A percentile compares a stretch with the other conserved stretches of the same genome.
Evolutionary conservation across 768 basidiomycete genomes (phyloP).

Genomic region (Russula olivacea): DNA sequence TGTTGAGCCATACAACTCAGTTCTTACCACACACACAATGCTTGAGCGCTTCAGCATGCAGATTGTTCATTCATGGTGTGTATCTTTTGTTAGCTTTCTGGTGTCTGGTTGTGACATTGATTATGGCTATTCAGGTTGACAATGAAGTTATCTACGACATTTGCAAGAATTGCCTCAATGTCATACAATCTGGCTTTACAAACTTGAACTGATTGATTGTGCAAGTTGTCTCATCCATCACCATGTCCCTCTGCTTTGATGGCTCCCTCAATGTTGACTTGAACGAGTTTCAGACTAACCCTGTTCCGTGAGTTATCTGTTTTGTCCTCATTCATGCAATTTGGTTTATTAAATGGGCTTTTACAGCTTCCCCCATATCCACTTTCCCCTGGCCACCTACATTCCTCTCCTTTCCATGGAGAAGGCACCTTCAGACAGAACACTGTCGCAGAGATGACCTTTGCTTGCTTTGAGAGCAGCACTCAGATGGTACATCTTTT

Average conservation of each 20-base stretch:
- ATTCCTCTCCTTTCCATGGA: constrained; percentile 86
- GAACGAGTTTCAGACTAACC: constrained; percentile 97
- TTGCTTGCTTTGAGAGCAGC: too few relatives aligned
- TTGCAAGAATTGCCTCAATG: constrained; percentile 91
- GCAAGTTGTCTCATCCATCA: constrained; percentile 97
- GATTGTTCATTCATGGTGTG: constrained; percentile 98
- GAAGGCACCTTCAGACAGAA: too few relatives aligned
- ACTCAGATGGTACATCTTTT: too few relatives aligned
- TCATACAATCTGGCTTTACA: constrained; percentile 78
- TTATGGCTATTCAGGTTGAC: constrained; percentile 57
- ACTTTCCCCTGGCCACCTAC: constrained; percentile 96
- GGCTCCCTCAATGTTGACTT: constrained; percentile 96
- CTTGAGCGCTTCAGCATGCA: constrained; percentile 97
- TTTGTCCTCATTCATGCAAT: neutral
- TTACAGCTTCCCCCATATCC: constrained; percentile 89
- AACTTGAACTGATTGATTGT: constrained; percentile 97
- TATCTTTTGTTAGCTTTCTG: neutral
- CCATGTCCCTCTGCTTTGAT: constrained; percentile 94
- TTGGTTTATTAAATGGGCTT: neutral
- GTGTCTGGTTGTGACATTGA: neutral
- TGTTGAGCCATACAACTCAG: constrained; percentile 97
- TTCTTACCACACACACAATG: constrained; percentile 95
- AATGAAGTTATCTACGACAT: constrained; percentile 99
- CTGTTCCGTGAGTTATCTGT: constrained; percentile 73
- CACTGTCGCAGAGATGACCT: too few relatives aligned